These are phyloP conservation scores for Cryptococcus sp. DNA, from an alignment of 1,284 basidiomycete species.

Conservation along the genomic window DNA sequence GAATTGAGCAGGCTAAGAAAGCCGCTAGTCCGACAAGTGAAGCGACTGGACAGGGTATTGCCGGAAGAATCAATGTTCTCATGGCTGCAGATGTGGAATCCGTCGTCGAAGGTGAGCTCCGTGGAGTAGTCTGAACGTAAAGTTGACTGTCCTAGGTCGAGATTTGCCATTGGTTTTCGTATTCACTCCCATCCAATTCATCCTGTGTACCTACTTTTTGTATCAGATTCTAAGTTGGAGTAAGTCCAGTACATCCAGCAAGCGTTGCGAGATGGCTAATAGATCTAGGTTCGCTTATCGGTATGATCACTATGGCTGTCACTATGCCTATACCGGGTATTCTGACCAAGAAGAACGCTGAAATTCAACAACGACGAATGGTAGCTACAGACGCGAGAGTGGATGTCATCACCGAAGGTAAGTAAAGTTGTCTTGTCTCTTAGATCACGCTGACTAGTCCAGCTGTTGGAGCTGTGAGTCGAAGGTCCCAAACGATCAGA, in stretches of 20 bases:
- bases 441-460: constrained; percentile 16
- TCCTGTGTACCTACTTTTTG: constrained; percentile 36
- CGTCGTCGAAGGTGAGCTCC: constrained; percentile 37
- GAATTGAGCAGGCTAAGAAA: not conserved
- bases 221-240: constrained; percentile 46
- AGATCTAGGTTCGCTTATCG: constrained; percentile 51
- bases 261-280: not conserved
- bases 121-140: not conserved
- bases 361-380: constrained; percentile 37
- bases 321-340: constrained; percentile 55
- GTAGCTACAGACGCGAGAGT: constrained; percentile 53
- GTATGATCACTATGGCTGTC: constrained; percentile 54
- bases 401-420: constrained; percentile 53
- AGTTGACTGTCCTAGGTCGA: constrained; percentile 23
- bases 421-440: not conserved
- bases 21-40: constrained; percentile 9
- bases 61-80: constrained; percentile 60
- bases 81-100: constrained; percentile 46
- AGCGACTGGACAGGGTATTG: constrained; percentile 46
- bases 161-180: constrained; percentile 41
- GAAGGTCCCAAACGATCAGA: too few species aligned
- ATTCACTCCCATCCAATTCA: constrained; percentile 40
- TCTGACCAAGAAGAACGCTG: constrained; percentile 35
- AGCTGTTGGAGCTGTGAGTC: constrained; percentile 23
- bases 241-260: not conserved